Conservation (phyloP, 192 early-diverging fungal species). For the Coemansia furcata region DNA sequence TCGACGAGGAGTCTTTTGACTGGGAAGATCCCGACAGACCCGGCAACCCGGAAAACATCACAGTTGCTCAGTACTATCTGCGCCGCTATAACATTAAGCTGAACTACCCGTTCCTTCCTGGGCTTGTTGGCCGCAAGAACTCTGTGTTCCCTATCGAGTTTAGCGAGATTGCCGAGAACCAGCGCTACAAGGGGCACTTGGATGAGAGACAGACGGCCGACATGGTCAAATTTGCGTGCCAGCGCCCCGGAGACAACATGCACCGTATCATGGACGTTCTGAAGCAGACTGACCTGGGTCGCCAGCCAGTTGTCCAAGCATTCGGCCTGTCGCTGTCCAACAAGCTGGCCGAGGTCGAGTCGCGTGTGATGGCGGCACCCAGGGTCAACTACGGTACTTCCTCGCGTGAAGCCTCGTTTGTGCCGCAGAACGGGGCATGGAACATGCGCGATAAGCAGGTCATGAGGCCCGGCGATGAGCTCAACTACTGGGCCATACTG, state of each 20-base stretch:
- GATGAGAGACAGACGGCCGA: constrained; percentile 86
- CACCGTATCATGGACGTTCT: constrained; percentile 75
- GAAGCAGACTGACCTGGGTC: constrained; percentile 61
- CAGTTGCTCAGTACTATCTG: constrained; percentile 78
- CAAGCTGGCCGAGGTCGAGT: constrained; percentile 68
- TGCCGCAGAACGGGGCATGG: constrained; percentile 79
- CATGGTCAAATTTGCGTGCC: constrained; percentile 93
- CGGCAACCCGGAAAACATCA: constrained; percentile 56
- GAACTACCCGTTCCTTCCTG: constrained; percentile 77
- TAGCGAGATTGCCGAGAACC: constrained; percentile 78
- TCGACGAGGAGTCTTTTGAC: constrained; percentile 70
- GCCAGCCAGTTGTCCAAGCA: constrained; percentile 69
- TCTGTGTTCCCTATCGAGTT: constrained; percentile 89
- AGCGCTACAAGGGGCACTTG: constrained; percentile 79
- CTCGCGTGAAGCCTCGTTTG: constrained; percentile 52
- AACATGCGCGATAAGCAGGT: constrained; percentile 83
- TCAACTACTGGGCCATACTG: constrained; percentile 81
- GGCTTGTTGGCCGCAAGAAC: constrained; percentile 69
- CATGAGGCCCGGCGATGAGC: constrained; percentile 60
- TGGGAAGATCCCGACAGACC: constrained; percentile 47
- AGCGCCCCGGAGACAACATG: constrained; percentile 77
- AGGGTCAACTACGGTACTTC: constrained; percentile 62
- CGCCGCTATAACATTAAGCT: constrained; percentile 70
- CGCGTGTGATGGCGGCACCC: constrained; percentile 78
- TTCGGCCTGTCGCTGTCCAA: constrained; percentile 71